A percentile compares a stretch with the other conserved stretches of the same genome.
Evolutionary conservation across 2,329 filamentous ascomycete genomes (phyloP).

Genomic region (Sporothrix brunneoviolacea): DNA sequence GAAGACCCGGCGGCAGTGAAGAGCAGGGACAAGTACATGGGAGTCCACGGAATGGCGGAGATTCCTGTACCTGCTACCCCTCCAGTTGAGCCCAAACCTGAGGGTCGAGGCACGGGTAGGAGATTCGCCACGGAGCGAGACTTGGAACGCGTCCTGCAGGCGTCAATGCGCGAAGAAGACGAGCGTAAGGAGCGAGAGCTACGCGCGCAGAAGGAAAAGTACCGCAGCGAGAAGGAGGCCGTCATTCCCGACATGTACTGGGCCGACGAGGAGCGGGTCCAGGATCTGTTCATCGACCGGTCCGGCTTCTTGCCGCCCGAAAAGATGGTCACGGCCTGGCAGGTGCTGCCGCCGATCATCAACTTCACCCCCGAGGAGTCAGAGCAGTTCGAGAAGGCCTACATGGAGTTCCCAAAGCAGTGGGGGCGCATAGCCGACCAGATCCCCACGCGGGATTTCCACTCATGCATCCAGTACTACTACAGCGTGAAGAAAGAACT

Average conservation of each 20-base stretch:
- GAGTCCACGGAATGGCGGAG: constrained; percentile 29
- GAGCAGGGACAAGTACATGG: constrained; percentile 47
- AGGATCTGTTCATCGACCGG: constrained; percentile 56
- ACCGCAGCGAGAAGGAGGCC: constrained; percentile 71
- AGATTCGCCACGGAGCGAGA: constrained; percentile 67
- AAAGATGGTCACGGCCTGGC: constrained; percentile 61
- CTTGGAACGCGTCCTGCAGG: constrained; percentile 62
- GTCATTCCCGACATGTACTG: constrained; percentile 65
- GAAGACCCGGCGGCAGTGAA: constrained; percentile 48
- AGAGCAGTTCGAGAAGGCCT: constrained; percentile 64
- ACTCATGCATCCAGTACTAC: constrained; percentile 78
- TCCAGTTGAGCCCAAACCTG: constrained; percentile 46
- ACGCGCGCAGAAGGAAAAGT: constrained; percentile 59
- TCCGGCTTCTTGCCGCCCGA: constrained; percentile 60
- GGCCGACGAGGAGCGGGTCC: constrained; percentile 51
- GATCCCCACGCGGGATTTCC: constrained; percentile 63
- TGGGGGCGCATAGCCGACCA: constrained; percentile 71
- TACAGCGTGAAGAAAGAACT: constrained; percentile 71
- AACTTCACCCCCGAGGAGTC: constrained; percentile 70
- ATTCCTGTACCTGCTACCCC: constrained; percentile 30
- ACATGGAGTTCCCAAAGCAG: constrained; percentile 71
- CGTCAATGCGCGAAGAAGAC: constrained; percentile 64
- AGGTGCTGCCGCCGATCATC: constrained; percentile 64
- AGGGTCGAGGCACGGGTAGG: constrained; percentile 47
- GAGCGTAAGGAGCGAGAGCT: constrained; percentile 62